Evolutionary conservation across 495 filamentous ascomycete genomes (phyloP).

Genomic region (Letharia lupina): DNA sequence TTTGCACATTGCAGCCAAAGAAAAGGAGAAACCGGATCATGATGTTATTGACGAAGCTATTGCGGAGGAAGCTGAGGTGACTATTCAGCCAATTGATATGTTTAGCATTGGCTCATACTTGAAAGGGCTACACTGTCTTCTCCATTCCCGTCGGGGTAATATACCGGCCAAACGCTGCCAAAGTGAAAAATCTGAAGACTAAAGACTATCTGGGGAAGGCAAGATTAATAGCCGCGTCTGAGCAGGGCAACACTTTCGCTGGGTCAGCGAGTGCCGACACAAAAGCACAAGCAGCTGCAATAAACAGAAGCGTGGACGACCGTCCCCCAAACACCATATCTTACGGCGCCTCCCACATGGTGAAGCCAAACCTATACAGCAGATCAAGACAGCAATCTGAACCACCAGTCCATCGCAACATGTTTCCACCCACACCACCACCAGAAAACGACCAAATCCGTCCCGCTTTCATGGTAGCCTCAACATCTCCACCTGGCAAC

Average conservation of each 20-base stretch:
- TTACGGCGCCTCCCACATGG: constrained; percentile 82
- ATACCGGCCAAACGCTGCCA: constrained; percentile 92
- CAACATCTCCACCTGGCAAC: constrained; percentile 26
- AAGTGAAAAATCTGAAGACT: constrained; percentile 94
- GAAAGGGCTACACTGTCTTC: constrained; percentile 94
- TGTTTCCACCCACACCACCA: constrained; percentile 93
- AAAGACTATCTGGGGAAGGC: constrained; percentile 97
- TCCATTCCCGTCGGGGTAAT: constrained; percentile 94
- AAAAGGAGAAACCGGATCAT: constrained; percentile 91
- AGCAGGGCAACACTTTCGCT: constrained; percentile 65
- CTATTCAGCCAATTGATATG: constrained; percentile 18
- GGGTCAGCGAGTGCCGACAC: constrained; percentile 69
- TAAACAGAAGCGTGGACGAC: constrained; percentile 53
- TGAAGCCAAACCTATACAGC: constrained; percentile 71
- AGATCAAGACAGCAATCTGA: constrained; percentile 74
- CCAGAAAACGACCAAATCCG: constrained; percentile 63
- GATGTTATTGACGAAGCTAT: constrained; percentile 98
- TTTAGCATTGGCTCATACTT: constrained; percentile 18
- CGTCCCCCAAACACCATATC: constrained; percentile 71
- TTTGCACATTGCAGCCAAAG: constrained; percentile 83
- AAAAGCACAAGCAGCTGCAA: constrained; percentile 36
- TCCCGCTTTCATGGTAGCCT: constrained; percentile 23
- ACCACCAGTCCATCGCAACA: constrained; percentile 73
- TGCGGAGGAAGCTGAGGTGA: constrained; percentile 80
- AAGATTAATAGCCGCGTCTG: constrained; percentile 83